phyloP scores from a whole-genome alignment of 768 basidiomycete species.

The Lactarius trivialis region DNA sequence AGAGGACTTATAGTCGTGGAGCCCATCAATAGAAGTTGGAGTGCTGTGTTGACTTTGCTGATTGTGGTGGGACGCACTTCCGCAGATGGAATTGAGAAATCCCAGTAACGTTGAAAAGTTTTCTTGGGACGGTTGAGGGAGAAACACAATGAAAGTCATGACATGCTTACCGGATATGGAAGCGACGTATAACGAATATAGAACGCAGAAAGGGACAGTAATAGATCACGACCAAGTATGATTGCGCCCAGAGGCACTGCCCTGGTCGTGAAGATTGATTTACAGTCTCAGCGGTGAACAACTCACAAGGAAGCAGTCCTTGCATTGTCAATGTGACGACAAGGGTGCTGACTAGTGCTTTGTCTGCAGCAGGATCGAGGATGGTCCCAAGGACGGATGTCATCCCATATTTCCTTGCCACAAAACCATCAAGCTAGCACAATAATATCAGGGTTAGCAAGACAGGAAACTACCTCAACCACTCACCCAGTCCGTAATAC shows the following conservation, averaged over 20 bases:
- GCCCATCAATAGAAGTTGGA: slow-evolving; percentile 91
- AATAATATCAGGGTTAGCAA: not conserved
- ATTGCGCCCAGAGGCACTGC: slow-evolving; percentile 82
- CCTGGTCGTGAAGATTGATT: not conserved
- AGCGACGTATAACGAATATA: slow-evolving; percentile 90
- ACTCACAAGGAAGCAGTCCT: slow-evolving; percentile 73
- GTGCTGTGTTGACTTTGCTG: slow-evolving; percentile 92
- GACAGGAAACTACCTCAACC: not conserved
- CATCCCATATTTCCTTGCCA: slow-evolving; percentile 85
- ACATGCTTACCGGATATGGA: slow-evolving; percentile 68
- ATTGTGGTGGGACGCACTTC: slow-evolving; percentile 92
- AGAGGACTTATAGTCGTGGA: slow-evolving; percentile 80
- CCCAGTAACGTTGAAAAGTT: slow-evolving; percentile 92
- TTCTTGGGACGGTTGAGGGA: slow-evolving; percentile 43
- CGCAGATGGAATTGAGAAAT: slow-evolving; percentile 90
- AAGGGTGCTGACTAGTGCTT: slow-evolving; percentile 89
- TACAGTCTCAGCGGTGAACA: not conserved
- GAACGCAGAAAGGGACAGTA: slow-evolving; percentile 83
- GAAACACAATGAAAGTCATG: slow-evolving; percentile 1
- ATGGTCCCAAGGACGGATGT: slow-evolving; percentile 90
- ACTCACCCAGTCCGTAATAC: slow-evolving; percentile 80
- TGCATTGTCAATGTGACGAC: slow-evolving; percentile 81
- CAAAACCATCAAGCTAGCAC: slow-evolving; percentile 80
- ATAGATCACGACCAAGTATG: slow-evolving; percentile 84
- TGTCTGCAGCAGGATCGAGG: slow-evolving; percentile 96